Base-by-base conservation (phyloP, 257 asterid species). In the Haberlea rhodopensis region DNA sequence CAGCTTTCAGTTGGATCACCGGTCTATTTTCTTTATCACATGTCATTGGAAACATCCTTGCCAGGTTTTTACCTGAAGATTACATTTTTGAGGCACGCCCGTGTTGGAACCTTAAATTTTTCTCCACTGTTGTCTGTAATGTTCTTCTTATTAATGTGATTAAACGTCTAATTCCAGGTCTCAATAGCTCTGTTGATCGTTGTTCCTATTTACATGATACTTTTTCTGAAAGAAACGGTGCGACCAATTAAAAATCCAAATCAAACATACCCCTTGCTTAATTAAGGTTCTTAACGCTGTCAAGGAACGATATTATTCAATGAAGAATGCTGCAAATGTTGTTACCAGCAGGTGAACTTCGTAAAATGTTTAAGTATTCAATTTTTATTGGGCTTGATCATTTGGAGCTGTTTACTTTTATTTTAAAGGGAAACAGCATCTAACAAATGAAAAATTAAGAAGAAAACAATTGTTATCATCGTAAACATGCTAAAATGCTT, bases 21-120 rank as follows among this genome's bases (percentile, higher is more conserved):
- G 98, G 98, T 48, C 82, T 92, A 29, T 89, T 87, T 77, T 92
- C 98, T 71, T 86, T 85, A 65, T 85, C 98, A 13, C 97, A 89
- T 71, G 95, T 92, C 24, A 23, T 87, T 32, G 98, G 97, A 43
- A 85, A 92, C 80, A 52, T 77, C 58, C 76, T 89, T 3, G 96
- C 96, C 2, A 95, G 98, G 62, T 89, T 89, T 78, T 95, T 92
- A 52, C 96, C 96, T 0, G 95, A 72, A 55, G 69, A 61, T 28
- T 84, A 73, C 77, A 87, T 87, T 60, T 92, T 92, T 64, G 79
- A 62, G 90, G 98, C 81, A 83, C 26, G 84, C 64, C 51, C 28
- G 8, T 73, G 20, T 46, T 59, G 32, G 28, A 54, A 32, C 56
- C 53, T 37, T 56, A 59, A 37, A 11, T n/a, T 46, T 31, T 71